A percentile compares a stretch with the other conserved stretches of the same genome.
These are phyloP conservation scores for Cucurbita argyrosperma DNA, from an alignment of 306 rosid species.

Conservation along the genomic window DNA sequence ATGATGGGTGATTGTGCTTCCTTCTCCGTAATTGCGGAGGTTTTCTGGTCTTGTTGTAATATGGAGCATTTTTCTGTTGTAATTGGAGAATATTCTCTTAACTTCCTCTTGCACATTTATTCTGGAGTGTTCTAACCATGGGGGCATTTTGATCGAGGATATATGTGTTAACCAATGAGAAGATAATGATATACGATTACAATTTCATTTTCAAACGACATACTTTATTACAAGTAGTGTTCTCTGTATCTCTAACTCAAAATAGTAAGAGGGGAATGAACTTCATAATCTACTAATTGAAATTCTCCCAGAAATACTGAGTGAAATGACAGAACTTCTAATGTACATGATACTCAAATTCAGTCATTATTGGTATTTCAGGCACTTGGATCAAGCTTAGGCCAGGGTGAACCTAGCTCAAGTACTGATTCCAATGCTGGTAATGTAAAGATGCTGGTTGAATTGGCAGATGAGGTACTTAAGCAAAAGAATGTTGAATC, in stretches of 20 bases:
- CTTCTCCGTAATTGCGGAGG: neutral
- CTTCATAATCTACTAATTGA: neutral
- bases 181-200: neutral
- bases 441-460: conserved; percentile 65
- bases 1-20: neutral
- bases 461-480: conserved; percentile 72
- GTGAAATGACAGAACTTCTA: neutral
- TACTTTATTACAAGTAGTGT: neutral
- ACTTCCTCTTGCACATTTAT: neutral
- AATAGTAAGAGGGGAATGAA: neutral
- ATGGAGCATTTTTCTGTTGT: neutral
- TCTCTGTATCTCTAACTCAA: neutral
- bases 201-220: neutral
- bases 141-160: too few species aligned
- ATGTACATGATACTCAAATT: neutral
- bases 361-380: conserved; percentile 19
- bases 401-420: conserved; percentile 54
- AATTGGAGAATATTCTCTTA: neutral
- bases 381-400: conserved; percentile 89
- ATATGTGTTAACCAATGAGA: too few species aligned
- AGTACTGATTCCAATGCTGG: conserved; percentile 64
- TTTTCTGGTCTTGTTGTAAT: neutral
- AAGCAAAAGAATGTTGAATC: conserved; percentile 97
- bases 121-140: too few species aligned
- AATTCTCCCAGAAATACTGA: neutral